A percentile compares a stretch with the other conserved stretches of the same genome.
These are phyloP conservation scores for Sporothrix brunneoviolacea DNA, from an alignment of 2,329 filamentous ascomycete genomes.

Conservation along the genomic window DNA sequence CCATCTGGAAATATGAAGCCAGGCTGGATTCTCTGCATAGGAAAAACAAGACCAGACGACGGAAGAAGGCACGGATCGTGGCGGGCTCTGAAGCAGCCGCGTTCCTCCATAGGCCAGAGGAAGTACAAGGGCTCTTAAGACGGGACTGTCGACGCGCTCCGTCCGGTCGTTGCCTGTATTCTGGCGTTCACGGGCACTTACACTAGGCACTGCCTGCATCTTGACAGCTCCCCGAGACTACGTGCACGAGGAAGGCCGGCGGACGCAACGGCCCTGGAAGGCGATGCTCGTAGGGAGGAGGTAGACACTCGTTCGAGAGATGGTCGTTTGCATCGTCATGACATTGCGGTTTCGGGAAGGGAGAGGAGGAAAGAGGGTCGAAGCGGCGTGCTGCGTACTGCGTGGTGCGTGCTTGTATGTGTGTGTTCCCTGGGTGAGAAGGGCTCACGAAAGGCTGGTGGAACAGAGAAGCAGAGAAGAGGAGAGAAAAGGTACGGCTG, in stretches of 20 bases:
- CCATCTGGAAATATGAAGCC: too few species aligned
- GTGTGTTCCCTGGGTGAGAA: too few species aligned
- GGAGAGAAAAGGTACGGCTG: background rate
- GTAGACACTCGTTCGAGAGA: slow-evolving; percentile 24
- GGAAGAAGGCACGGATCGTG: too few species aligned
- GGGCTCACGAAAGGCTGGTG: background rate
- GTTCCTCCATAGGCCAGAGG: too few species aligned
- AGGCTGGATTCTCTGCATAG: too few species aligned
- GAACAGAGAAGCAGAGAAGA: background rate
- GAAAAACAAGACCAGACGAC: too few species aligned
- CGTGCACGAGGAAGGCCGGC: slow-evolving; percentile 13
- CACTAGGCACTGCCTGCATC: slow-evolving; percentile 38
- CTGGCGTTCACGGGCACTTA: too few species aligned
- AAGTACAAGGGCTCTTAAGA: too few species aligned
- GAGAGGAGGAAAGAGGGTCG: background rate
- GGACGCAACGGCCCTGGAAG: slow-evolving; percentile 25
- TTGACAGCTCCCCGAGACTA: slow-evolving; percentile 23
- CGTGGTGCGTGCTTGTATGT: background rate
- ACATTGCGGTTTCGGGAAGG: slow-evolving; percentile 21
- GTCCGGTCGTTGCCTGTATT: too few species aligned
- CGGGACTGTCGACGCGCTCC: too few species aligned
- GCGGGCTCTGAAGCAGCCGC: too few species aligned
- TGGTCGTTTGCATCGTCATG: slow-evolving; percentile 34
- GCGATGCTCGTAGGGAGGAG: slow-evolving; percentile 26
- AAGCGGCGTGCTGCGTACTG: background rate